A percentile compares a stretch with the other conserved stretches of the same genome.
phyloP scores from a whole-genome alignment of 2,329 filamentous ascomycete genomes.

The Plenodomus lindquistii region DNA sequence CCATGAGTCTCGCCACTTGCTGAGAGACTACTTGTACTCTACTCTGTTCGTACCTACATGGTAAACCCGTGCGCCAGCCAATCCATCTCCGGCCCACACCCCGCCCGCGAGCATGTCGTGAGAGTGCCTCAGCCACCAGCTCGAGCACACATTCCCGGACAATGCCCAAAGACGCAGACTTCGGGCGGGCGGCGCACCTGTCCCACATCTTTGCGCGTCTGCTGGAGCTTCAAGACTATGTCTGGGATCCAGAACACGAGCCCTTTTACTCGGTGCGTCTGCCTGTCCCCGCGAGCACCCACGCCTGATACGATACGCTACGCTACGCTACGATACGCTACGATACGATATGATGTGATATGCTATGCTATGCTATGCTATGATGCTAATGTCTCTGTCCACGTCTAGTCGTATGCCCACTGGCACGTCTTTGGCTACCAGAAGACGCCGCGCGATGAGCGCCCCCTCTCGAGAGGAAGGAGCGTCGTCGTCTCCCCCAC shows the following conservation, averaged over 20 bases:
- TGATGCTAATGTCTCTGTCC: conserved; percentile 17
- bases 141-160: conserved; percentile 14
- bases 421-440: conserved; percentile 63
- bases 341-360: too few species aligned
- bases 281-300: neutral
- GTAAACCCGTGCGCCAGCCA: neutral
- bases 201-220: conserved; percentile 41
- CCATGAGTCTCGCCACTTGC: neutral
- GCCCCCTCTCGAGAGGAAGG: conserved; percentile 30
- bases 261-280: conserved; percentile 53
- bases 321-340: too few species aligned
- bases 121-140: neutral
- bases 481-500: conserved; percentile 29
- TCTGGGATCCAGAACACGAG: conserved; percentile 46
- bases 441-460: conserved; percentile 19
- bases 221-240: conserved; percentile 45
- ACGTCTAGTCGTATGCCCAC: conserved; percentile 81
- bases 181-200: conserved; percentile 29
- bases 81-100: neutral
- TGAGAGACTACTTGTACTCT: too few species aligned
- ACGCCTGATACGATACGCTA: too few species aligned
- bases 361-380: too few species aligned
- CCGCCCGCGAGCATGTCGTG: conserved; percentile 9
- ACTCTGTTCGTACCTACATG: too few species aligned
- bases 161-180: conserved; percentile 12